Evolutionary conservation across 2,329 filamentous ascomycete genomes (phyloP).

Genomic region (Truncatella angustata): DNA sequence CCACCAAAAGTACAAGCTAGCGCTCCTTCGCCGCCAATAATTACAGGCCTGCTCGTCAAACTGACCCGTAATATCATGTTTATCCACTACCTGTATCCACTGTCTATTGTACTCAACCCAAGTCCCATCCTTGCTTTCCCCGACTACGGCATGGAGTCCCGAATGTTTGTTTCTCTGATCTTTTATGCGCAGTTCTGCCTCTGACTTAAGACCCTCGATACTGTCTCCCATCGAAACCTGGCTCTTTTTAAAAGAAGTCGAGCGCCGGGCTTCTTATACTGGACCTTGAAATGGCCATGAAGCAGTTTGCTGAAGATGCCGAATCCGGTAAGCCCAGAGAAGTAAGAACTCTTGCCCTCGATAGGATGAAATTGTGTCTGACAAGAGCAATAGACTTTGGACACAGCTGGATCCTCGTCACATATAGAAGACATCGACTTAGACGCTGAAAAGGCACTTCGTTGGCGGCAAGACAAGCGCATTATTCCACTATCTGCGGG

Average conservation of each 20-base stretch:
- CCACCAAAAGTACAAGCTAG: neutral
- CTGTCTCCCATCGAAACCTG: no score
- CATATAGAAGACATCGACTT: conserved; percentile 8
- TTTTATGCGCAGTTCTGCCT: no score
- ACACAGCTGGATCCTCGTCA: neutral
- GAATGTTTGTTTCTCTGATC: neutral
- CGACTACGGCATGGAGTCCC: neutral
- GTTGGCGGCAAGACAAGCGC: conserved; percentile 42
- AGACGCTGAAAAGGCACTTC: conserved; percentile 19
- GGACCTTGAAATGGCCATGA: neutral
- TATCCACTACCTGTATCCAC: neutral
- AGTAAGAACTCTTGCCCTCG: neutral
- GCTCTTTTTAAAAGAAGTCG: no score
- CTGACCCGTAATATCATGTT: neutral
- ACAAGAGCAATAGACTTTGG: neutral
- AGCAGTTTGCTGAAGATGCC: neutral
- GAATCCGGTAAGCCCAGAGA: neutral
- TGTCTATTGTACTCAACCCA: neutral
- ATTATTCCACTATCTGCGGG: conserved; percentile 52
- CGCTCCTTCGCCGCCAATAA: neutral
- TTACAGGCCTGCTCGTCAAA: neutral
- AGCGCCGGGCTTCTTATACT: no score
- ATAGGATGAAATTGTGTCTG: neutral
- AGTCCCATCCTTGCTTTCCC: neutral
- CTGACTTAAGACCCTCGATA: no score